Conservation (phyloP, 2,329 filamentous ascomycete genomes). For the Sordariomycetes sp. region DNA sequence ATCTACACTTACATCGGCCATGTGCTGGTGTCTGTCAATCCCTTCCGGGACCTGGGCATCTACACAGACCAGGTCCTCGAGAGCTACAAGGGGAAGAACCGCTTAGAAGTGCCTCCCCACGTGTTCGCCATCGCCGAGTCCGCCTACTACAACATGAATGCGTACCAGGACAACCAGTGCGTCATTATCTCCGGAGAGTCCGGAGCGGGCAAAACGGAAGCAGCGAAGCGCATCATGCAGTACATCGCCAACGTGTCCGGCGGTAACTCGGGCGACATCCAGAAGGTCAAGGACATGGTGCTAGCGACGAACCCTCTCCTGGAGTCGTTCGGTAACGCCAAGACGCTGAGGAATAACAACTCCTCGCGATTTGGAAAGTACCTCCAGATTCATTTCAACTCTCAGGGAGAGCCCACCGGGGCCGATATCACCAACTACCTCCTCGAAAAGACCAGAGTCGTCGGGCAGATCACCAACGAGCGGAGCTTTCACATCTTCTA, state of each 20-base stretch:
- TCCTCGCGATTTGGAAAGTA: slow-evolving; percentile 98
- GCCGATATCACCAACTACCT: slow-evolving; percentile 98
- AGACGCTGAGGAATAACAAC: slow-evolving; percentile 97
- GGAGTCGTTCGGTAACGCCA: slow-evolving; percentile 96
- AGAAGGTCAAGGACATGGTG: slow-evolving; percentile 99
- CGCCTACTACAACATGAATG: slow-evolving; percentile 99
- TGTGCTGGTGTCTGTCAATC: slow-evolving; percentile 98
- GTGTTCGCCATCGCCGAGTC: slow-evolving; percentile 97
- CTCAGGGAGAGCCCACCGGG: slow-evolving; percentile 81
- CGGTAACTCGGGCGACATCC: slow-evolving; percentile 72
- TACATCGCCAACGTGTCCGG: slow-evolving; percentile 97
- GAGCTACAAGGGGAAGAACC: slow-evolving; percentile 93
- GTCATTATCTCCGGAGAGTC: slow-evolving; percentile 99
- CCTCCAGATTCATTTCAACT: slow-evolving; percentile 91
- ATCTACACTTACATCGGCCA: slow-evolving; percentile 99
- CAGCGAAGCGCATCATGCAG: slow-evolving; percentile 98
- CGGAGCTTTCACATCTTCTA: slow-evolving; percentile 99
- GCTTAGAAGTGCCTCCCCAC: slow-evolving; percentile 87
- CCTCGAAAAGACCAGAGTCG: slow-evolving; percentile 88
- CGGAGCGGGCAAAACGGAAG: slow-evolving; percentile 95
- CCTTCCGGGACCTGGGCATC: slow-evolving; percentile 93
- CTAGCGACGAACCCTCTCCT: slow-evolving; percentile 93
- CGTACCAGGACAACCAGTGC: slow-evolving; percentile 97
- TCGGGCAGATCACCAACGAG: slow-evolving; percentile 90
- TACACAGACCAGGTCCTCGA: slow-evolving; percentile 92